These are phyloP conservation scores for Apiospora hydei DNA, from an alignment of 2,329 filamentous ascomycete species.

Conservation along the genomic window DNA sequence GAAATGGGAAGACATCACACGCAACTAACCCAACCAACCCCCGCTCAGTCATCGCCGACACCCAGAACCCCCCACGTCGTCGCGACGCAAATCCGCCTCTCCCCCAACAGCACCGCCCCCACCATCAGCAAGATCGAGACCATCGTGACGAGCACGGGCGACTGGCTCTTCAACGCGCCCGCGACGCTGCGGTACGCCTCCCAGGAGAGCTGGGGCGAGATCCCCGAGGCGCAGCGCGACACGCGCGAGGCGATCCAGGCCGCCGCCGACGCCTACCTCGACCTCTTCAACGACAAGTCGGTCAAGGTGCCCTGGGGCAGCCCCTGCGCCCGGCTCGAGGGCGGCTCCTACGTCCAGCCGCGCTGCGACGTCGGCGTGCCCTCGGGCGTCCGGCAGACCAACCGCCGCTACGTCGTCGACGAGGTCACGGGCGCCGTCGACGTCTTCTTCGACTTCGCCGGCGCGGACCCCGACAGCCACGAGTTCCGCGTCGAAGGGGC, in stretches of 20 bases:
- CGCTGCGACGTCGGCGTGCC: slow-evolving; percentile 48
- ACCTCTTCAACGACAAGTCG: slow-evolving; percentile 46
- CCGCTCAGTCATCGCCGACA: slow-evolving; percentile 38
- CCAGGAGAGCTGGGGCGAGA: slow-evolving; percentile 44
- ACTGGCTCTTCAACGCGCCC: slow-evolving; percentile 50
- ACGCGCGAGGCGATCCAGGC: slow-evolving; percentile 45
- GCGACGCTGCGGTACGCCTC: slow-evolving; percentile 44
- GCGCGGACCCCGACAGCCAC: slow-evolving; percentile 44
- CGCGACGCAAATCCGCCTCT: slow-evolving; percentile 45
- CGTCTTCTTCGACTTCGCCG: slow-evolving; percentile 42
- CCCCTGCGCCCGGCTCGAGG: slow-evolving; percentile 48
- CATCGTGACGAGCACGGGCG: slow-evolving; percentile 44
- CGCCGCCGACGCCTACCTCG: slow-evolving; percentile 46
- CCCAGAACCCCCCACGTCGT: slow-evolving; percentile 47
- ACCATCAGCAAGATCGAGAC: slow-evolving; percentile 38
- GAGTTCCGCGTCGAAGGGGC: slow-evolving; percentile 45
- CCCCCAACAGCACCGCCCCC: slow-evolving; percentile 23
- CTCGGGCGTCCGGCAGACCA: slow-evolving; percentile 37
- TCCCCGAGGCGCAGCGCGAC: slow-evolving; percentile 43
- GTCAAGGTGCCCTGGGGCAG: slow-evolving; percentile 47
- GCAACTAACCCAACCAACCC: not conserved
- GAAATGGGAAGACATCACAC: not conserved
- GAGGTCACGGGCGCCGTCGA: slow-evolving; percentile 41
- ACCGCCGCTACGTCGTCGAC: slow-evolving; percentile 42
- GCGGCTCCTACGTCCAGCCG: slow-evolving; percentile 44